Base-by-base conservation (phyloP, 768 basidiomycete species). In the Psilocybe azurescens region DNA sequence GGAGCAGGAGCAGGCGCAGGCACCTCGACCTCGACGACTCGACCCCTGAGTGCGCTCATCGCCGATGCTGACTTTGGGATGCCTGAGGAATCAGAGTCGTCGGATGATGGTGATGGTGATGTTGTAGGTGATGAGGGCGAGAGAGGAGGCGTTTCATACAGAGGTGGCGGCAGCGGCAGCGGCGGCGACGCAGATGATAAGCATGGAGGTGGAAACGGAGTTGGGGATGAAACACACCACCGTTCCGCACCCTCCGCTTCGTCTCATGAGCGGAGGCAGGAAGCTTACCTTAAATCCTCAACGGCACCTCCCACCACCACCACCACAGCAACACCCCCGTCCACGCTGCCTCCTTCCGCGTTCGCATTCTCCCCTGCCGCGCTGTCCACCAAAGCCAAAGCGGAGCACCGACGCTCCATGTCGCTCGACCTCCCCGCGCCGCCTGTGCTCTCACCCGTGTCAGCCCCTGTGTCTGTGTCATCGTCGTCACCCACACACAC, bases 1-100 rank as follows among this genome's bases (percentile, higher is more conserved):
- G 56, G n/a, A n/a, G n/a, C n/a, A n/a, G n/a, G n/a, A n/a, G n/a
- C n/a, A n/a, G n/a, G n/a, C n/a, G n/a, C n/a, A n/a, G n/a, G 24
- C 18, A 8, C 41, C 44, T 3, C 47, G 8, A 75, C 79, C n/a
- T 64, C 64, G 38, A 84, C 64, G 38, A 84, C 81, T 72, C 89
- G 86, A 73, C 83, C 91, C 29, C 75, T 88, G 44, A 92, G 90
- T 68, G 85, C 88, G 3, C 78, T 91, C 33, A 75, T 90, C 44
- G 84, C 83, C 9, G 90, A 91, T 65, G 81, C 85, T 3, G 89
- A 91, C 62, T 88, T 87, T 70, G 79, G 78, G 38, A 86, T 85
- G 80, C 76, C 85, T 10, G 89, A 91, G 11, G 89, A 13, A 28
- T 14, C 29, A 16, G 51, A 32, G n/a, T 8, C 51, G 51, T 20